phyloP scores from a whole-genome alignment of 306 rosid species.

The Crotalaria pallida region DNA sequence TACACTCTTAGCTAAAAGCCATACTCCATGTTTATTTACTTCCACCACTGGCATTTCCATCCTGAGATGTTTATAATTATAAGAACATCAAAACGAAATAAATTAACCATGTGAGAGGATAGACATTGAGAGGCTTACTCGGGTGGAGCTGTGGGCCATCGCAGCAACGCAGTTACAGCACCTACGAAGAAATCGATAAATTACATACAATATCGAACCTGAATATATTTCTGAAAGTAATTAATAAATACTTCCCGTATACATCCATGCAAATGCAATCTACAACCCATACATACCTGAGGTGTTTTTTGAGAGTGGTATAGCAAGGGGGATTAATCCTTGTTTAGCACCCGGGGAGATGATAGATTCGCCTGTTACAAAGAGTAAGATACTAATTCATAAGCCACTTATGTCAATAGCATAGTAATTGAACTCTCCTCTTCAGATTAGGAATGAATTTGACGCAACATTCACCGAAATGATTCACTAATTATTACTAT shows the following conservation, averaged over 20 bases:
- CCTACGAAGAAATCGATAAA: conserved; percentile 37
- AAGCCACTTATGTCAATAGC: background rate
- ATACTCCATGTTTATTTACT: conserved; percentile 80
- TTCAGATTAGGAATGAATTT: background rate
- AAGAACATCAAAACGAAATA: conserved; percentile 21
- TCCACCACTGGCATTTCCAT: conserved; percentile 96
- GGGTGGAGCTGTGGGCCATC: conserved; percentile 97
- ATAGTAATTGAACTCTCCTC: background rate
- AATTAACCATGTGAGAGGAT: background rate
- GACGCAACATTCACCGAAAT: too few species aligned
- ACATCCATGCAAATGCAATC: background rate
- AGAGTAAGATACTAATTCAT: background rate
- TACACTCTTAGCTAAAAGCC: conserved; percentile 90
- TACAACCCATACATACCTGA: conserved; percentile 51
- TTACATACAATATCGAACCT: conserved; percentile 7
- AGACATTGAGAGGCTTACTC: conserved; percentile 42
- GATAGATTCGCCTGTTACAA: conserved; percentile 67
- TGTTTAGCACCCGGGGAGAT: conserved; percentile 79
- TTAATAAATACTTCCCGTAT: too few species aligned
- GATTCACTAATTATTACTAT: too few species aligned
- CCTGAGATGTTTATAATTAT: conserved; percentile 34
- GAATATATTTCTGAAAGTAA: background rate
- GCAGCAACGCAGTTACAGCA: conserved; percentile 68
- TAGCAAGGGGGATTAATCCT: conserved; percentile 72
- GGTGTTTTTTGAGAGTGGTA: conserved; percentile 67